Evolutionary conservation across 108 stramenopile species (phyloP).

Genomic region (Pseudonitzschia multiseries): DNA sequence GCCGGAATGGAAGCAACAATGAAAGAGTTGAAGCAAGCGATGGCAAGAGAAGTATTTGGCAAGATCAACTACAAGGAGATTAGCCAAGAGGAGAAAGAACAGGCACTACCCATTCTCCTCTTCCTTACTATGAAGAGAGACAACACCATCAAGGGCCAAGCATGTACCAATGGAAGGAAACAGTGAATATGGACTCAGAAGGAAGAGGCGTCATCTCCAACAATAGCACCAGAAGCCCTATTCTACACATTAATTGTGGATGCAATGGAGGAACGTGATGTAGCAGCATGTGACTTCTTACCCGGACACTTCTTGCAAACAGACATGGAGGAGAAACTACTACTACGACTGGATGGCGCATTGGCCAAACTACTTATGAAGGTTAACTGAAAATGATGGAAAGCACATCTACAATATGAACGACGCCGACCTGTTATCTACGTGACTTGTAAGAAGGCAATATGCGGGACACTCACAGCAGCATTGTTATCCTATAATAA

Average conservation of each 20-base stretch:
- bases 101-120: slow-evolving; percentile 35
- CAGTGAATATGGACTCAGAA: slow-evolving; percentile 6
- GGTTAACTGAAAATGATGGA: neutral
- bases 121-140: slow-evolving; percentile 39
- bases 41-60: slow-evolving; percentile 26
- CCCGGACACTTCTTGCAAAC: slow-evolving; percentile 55
- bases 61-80: slow-evolving; percentile 19
- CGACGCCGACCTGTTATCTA: neutral
- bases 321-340: neutral
- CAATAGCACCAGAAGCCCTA: neutral
- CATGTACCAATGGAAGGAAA: slow-evolving; percentile 16
- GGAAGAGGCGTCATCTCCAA: neutral
- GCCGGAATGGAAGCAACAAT: slow-evolving; percentile 26
- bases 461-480: slow-evolving; percentile 34
- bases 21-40: slow-evolving; percentile 49
- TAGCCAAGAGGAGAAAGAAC: slow-evolving; percentile 26
- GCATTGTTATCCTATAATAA: slow-evolving; percentile 35
- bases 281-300: slow-evolving; percentile 47
- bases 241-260: neutral
- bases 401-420: neutral
- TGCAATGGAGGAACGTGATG: slow-evolving; percentile 35
- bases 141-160: slow-evolving; percentile 33
- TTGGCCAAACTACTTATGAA: neutral
- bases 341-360: neutral
- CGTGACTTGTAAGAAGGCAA: slow-evolving; percentile 9